Evolutionary conservation across 192 early-diverging fungal species (phyloP).

Genomic region (Gigaspora rosea): DNA sequence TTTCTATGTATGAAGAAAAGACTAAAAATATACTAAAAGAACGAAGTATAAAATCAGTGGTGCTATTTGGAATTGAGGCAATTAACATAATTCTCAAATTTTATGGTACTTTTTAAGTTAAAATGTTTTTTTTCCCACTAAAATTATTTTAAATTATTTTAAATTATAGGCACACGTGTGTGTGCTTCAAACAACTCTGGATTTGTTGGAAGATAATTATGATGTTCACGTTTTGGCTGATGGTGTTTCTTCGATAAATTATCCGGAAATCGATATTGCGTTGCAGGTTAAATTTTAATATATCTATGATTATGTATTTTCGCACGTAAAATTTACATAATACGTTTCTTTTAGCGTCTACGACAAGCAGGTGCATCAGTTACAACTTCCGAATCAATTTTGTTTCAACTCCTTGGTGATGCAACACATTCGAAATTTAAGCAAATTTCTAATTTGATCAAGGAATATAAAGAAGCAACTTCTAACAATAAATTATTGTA

Average conservation of each 20-base stretch:
- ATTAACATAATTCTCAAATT: neutral
- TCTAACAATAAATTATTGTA: slow-evolving; percentile 61
- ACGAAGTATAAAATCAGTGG: slow-evolving; percentile 60
- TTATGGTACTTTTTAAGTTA: neutral
- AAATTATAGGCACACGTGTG: slow-evolving; percentile 84
- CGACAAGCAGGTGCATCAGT: slow-evolving; percentile 73
- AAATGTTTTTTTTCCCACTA: neutral
- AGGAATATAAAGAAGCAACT: slow-evolving; percentile 75
- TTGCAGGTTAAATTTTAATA: slow-evolving; percentile 47
- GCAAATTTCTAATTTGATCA: slow-evolving; percentile 76
- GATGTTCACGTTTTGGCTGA: slow-evolving; percentile 91
- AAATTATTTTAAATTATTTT: neutral
- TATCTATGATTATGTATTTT: neutral
- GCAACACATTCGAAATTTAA: slow-evolving; percentile 73
- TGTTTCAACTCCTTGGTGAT: slow-evolving; percentile 73
- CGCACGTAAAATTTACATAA: slow-evolving; percentile 40
- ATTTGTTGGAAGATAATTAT: slow-evolving; percentile 73
- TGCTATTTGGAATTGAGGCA: slow-evolving; percentile 92
- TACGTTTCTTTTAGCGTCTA: slow-evolving; percentile 46
- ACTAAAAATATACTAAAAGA: slow-evolving; percentile 58
- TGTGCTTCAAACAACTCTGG: slow-evolving; percentile 91
- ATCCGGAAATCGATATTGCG: slow-evolving; percentile 82
- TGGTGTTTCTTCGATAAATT: slow-evolving; percentile 87
- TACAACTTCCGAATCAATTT: slow-evolving; percentile 71
- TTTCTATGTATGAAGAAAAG: slow-evolving; percentile 81